Conservation (phyloP, 2,329 filamentous ascomycete genomes). For the Pseudocercospora cruenta region DNA sequence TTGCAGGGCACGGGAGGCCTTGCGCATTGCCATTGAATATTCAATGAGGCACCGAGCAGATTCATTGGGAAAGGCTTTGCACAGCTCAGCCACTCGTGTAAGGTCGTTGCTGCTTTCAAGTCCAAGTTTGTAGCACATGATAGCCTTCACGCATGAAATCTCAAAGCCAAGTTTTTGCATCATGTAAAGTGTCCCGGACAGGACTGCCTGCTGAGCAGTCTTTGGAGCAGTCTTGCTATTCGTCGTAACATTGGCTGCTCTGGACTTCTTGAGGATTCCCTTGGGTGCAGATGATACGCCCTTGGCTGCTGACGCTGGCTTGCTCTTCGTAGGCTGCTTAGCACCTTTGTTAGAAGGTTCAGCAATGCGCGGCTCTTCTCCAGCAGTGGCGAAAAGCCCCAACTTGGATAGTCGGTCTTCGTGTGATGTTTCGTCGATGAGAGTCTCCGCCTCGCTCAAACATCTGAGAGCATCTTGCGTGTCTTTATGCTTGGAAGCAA, state of each 20-base stretch:
- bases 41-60: slow-evolving; percentile 17
- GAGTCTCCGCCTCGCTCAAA: slow-evolving; percentile 27
- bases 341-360: not conserved
- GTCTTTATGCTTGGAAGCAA: slow-evolving; percentile 29
- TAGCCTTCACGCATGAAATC: slow-evolving; percentile 15
- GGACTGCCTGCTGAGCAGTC: not conserved
- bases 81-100: slow-evolving; percentile 6
- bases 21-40: slow-evolving; percentile 19
- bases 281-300: not conserved
- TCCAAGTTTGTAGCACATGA: slow-evolving; percentile 16
- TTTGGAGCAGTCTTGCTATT: not conserved
- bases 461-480: slow-evolving; percentile 24
- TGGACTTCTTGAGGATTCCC: slow-evolving; percentile 2
- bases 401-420: slow-evolving; percentile 9
- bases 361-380: not conserved
- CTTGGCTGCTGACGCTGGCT: not conserved
- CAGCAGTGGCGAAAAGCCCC: not conserved
- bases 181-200: slow-evolving; percentile 19
- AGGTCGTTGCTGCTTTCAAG: not conserved
- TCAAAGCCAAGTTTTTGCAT: slow-evolving; percentile 19
- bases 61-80: slow-evolving; percentile 10
- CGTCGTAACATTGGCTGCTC: not conserved
- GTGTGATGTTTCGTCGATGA: slow-evolving; percentile 13
- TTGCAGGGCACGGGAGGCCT: slow-evolving; percentile 53
- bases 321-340: not conserved